Percentiles rank a stretch among this genome's conserved stretches.
Conservation (phyloP, 2,329 filamentous ascomycete genomes). For the Albifimbria verrucaria region DNA sequence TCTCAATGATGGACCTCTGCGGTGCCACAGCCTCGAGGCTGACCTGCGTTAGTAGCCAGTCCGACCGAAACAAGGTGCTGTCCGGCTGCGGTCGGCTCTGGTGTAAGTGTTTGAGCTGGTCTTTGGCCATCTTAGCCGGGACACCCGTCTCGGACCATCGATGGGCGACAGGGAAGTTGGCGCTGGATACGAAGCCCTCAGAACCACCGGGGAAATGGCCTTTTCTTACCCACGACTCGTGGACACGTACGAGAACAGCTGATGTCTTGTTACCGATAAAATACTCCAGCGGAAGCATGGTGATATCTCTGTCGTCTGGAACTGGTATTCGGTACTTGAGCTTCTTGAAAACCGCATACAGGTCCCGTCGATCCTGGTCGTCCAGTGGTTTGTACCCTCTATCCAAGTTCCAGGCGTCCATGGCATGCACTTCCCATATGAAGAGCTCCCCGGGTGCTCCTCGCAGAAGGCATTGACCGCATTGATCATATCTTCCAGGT, state of each 20-base stretch:
- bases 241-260: slow-evolving; percentile 25
- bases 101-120: slow-evolving; percentile 18
- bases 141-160: slow-evolving; percentile 19
- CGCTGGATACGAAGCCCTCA: slow-evolving; percentile 23
- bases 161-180: slow-evolving; percentile 19
- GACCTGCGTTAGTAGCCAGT: slow-evolving; percentile 23
- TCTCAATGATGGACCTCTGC: slow-evolving; percentile 4
- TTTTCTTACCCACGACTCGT: slow-evolving; percentile 14
- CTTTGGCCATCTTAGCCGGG: slow-evolving; percentile 7
- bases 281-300: slow-evolving; percentile 16
- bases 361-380: slow-evolving; percentile 1
- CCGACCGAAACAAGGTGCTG: slow-evolving; percentile 15
- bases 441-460: slow-evolving; percentile 26
- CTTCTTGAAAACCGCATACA: slow-evolving; percentile 18
- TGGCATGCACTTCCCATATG: slow-evolving; percentile 26
- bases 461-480: slow-evolving; percentile 25
- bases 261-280: slow-evolving; percentile 22
- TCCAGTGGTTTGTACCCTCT: slow-evolving; percentile 2
- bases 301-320: slow-evolving; percentile 19
- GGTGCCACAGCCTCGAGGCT: slow-evolving; percentile 4
- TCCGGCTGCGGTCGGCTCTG: slow-evolving; percentile 8
- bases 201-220: slow-evolving; percentile 18
- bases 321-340: slow-evolving; percentile 18
- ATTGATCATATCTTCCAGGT: slow-evolving; percentile 22
- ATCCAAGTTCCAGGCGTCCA: slow-evolving; percentile 5